phyloP scores from a whole-genome alignment of 805 yeast species.

The Spathaspora arborariae region DNA sequence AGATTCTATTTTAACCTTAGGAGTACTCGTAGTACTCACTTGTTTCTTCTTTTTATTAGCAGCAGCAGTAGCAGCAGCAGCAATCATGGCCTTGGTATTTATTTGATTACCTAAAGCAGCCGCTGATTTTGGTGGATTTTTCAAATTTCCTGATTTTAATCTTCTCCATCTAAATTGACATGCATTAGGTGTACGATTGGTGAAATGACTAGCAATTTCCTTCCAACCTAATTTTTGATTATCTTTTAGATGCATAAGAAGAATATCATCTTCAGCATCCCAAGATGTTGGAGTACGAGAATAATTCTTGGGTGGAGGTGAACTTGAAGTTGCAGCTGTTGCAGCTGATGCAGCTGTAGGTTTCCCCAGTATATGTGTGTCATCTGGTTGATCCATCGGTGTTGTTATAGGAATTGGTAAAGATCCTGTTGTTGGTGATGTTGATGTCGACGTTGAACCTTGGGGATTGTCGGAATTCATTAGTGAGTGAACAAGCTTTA shows the following conservation, averaged over 20 bases:
- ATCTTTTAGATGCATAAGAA: conserved; percentile 44
- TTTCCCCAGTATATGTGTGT: neutral
- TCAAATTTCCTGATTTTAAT: conserved; percentile 40
- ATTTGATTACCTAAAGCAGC: conserved; percentile 16
- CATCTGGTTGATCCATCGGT: neutral
- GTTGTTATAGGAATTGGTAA: neutral
- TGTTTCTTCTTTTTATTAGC: conserved; percentile 8
- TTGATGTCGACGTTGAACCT: neutral
- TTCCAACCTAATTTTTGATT: conserved; percentile 46
- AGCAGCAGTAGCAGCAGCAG: conserved; percentile 1
- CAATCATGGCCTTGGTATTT: conserved; percentile 7
- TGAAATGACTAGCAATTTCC: conserved; percentile 42
- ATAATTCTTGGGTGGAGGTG: conserved; percentile 16
- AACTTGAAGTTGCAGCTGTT: neutral
- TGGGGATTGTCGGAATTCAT: neutral
- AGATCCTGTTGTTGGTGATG: neutral
- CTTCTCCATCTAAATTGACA: conserved; percentile 48
- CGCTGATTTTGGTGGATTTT: conserved; percentile 41
- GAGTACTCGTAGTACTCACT: neutral
- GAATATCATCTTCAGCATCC: conserved; percentile 45
- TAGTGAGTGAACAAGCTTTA: neutral
- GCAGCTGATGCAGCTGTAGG: neutral
- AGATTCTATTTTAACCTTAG: conserved; percentile 5
- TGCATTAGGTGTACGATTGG: conserved; percentile 44
- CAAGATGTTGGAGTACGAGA: conserved; percentile 44